Percentiles rank a stretch among this genome's conserved stretches.
Evolutionary conservation across 2,329 filamentous ascomycete genomes (phyloP).

Genomic region (Diplodia sapinea): DNA sequence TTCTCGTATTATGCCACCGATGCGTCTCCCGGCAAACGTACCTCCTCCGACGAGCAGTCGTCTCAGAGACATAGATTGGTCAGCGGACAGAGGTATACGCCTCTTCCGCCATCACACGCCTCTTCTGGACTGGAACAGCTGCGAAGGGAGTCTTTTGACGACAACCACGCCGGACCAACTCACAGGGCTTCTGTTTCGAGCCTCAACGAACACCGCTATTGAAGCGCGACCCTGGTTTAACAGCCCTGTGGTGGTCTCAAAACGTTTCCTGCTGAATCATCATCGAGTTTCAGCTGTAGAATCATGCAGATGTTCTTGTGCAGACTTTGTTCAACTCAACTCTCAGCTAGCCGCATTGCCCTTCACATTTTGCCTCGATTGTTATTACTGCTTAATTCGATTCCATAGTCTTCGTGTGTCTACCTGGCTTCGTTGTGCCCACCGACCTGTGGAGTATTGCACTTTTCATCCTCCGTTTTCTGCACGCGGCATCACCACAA

Average conservation of each 20-base stretch:
- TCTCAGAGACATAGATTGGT: slow-evolving; percentile 45
- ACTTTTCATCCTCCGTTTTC: neutral
- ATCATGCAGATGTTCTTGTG: neutral
- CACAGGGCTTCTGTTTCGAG: slow-evolving; percentile 13
- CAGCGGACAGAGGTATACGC: slow-evolving; percentile 51
- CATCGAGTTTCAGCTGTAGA: neutral
- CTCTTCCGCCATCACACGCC: slow-evolving; percentile 32
- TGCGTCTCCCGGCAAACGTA: slow-evolving; percentile 40
- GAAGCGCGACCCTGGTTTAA: neutral
- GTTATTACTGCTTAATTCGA: neutral
- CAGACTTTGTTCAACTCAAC: neutral
- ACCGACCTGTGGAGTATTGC: neutral
- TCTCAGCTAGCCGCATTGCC: neutral
- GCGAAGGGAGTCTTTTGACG: slow-evolving; percentile 34
- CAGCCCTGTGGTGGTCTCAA: neutral
- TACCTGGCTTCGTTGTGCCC: neutral
- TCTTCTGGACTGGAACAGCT: slow-evolving; percentile 32
- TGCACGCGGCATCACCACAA: too few relatives aligned
- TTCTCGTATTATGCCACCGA: slow-evolving; percentile 50
- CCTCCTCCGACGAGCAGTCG: slow-evolving; percentile 37
- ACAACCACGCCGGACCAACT: neutral
- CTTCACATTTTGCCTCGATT: neutral
- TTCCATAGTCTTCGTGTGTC: neutral
- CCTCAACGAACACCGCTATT: neutral
- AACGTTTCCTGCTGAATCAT: neutral